A percentile compares a stretch with the other conserved stretches of the same genome.
Conservation (phyloP, 345 rosid genomes). For the Lagerstroemia speciosa region DNA sequence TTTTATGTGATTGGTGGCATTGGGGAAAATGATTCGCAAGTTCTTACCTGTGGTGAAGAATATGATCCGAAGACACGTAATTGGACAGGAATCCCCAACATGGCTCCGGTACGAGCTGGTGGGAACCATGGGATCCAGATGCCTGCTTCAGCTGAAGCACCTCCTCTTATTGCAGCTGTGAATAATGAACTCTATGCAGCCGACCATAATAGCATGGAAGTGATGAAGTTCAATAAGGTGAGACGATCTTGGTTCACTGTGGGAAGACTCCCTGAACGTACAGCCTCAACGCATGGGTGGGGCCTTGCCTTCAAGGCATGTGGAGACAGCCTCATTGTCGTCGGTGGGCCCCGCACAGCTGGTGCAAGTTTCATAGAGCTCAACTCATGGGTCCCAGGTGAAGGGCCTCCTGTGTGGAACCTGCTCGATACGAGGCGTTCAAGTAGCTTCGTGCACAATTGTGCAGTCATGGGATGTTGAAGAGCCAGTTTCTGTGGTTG, state of each 20-base stretch:
- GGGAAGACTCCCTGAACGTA: constrained; percentile 34
- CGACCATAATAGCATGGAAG: constrained; percentile 29
- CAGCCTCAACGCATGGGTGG: constrained; percentile 39
- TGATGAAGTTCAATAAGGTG: constrained; percentile 29
- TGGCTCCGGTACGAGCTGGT: constrained; percentile 27
- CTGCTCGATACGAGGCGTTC: constrained; percentile 63
- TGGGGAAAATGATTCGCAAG: constrained; percentile 19
- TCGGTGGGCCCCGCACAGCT: constrained; percentile 31
- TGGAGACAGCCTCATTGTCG: constrained; percentile 35
- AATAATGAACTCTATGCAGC: constrained; percentile 35
- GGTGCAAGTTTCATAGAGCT: constrained; percentile 38
- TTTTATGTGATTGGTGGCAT: constrained; percentile 40
- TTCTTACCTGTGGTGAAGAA: constrained; percentile 36
- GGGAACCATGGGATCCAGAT: constrained; percentile 15
- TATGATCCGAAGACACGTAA: constrained; percentile 23
- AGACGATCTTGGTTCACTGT: constrained; percentile 20
- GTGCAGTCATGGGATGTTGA: constrained; percentile 94
- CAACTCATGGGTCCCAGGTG: constrained; percentile 77
- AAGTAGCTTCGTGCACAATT: constrained; percentile 79
- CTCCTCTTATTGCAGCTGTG: constrained; percentile 35
- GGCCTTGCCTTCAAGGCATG: constrained; percentile 45
- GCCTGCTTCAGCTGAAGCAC: constrained; percentile 36
- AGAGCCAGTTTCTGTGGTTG: not conserved
- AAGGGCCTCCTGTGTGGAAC: constrained; percentile 72
- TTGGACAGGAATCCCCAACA: constrained; percentile 34